Base-by-base conservation (phyloP, 441 rosid genomes). In the Macaranga tanarius region DNA sequence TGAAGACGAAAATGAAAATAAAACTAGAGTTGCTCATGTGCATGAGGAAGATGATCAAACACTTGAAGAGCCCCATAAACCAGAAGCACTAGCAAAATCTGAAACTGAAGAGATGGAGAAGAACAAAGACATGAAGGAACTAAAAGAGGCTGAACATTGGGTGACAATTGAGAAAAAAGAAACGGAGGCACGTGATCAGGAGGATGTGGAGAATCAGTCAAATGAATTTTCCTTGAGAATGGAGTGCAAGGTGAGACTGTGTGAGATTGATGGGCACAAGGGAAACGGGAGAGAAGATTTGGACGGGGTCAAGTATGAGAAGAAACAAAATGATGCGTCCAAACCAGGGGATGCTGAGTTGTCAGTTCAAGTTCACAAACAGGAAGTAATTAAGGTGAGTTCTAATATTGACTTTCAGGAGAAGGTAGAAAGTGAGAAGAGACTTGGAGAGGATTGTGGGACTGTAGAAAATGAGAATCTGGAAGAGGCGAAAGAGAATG, bases 261-360 rank as follows among this genome's bases (percentile, higher is more conserved):
- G 73, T 73, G 82, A 78, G 47, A 61, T 58, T 70, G 34, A 38
- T 62, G 34, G 56, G 60, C 57, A 61, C 20, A 67, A 76, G 59
- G 85, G 81, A 82, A 81, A 77, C 60, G 73, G 69, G 74, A 77
- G 74, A 78, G 85, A 84, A 67, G 81, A 81, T 65, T 83, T 68
- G 73, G 82, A 76, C 70, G 73, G 72, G 71, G 77, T 74, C 67
- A 82, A 83, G 75, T 75, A 23, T 63, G 83, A 74, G 28, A 75
- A 56, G 50, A 84, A 72, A 75, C 62, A 72, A 65, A 82, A 76
- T 4, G 38, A 34, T 4, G 62, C 68, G 78, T 51, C 71, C 73
- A 56, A 74, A 64, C 74, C 45, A 74, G 76, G 74, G 70, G 79
- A 76, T 19, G 63, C 73, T 71, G 79, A 75, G 68, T 44, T 65